These are phyloP conservation scores for Aspergillus haitiensis DNA, from an alignment of 495 filamentous ascomycete species.

Conservation along the genomic window DNA sequence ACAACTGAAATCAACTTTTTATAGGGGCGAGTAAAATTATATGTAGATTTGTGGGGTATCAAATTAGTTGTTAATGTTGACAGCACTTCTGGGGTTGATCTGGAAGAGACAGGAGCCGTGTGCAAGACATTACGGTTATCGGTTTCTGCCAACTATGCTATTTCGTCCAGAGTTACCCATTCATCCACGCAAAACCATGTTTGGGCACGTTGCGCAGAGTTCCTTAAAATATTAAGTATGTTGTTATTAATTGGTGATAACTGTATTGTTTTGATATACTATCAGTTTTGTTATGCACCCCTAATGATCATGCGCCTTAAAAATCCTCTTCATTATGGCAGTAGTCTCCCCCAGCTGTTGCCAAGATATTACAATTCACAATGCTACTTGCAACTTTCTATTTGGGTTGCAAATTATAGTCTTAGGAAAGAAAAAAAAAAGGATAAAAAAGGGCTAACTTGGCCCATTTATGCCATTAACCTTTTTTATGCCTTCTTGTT, in stretches of 20 bases:
- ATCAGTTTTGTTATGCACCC: too few species aligned
- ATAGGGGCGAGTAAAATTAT: neutral
- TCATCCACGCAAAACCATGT: neutral
- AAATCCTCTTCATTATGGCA: too few species aligned
- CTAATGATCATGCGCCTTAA: too few species aligned
- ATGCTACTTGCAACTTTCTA: too few species aligned
- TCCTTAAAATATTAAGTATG: too few species aligned
- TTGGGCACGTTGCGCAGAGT: neutral
- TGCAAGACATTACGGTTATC: constrained; percentile 27
- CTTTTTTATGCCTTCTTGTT: too few species aligned
- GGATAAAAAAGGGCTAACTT: too few species aligned
- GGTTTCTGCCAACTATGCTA: constrained; percentile 13
- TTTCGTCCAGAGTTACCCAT: neutral
- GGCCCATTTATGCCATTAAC: too few species aligned
- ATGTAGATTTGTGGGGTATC: neutral
- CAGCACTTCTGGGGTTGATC: neutral
- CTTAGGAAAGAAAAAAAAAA: too few species aligned
- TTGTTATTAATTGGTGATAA: neutral
- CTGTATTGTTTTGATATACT: neutral
- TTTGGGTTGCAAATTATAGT: too few species aligned
- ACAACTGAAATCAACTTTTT: neutral
- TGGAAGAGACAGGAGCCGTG: constrained; percentile 13
- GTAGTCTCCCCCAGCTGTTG: too few species aligned
- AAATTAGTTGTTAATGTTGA: neutral
- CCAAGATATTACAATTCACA: too few species aligned